A percentile compares a stretch with the other conserved stretches of the same genome.
phyloP scores from a whole-genome alignment of 768 basidiomycete genomes.

The Rhizopogon salebrosus region DNA sequence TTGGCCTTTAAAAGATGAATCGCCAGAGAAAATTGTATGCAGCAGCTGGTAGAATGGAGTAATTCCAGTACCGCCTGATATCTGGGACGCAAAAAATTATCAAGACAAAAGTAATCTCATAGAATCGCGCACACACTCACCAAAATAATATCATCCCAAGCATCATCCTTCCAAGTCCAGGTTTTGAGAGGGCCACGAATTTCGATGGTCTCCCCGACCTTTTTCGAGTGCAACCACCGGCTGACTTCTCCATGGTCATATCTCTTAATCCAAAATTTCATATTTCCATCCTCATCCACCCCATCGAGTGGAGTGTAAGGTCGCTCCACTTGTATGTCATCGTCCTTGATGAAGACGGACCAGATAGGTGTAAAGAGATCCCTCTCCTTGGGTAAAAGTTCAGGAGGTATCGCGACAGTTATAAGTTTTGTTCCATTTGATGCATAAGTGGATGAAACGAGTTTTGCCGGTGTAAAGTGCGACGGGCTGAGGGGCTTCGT shows the following conservation, averaged over 20 bases:
- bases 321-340: constrained; percentile 83
- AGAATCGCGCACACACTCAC: constrained; percentile 30
- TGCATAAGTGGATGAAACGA: constrained; percentile 47
- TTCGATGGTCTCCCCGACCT: constrained; percentile 62
- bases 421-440: constrained; percentile 62
- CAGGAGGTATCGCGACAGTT: constrained; percentile 50
- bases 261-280: constrained; percentile 78
- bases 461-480: constrained; percentile 52
- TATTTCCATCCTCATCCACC: constrained; percentile 57
- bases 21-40: constrained; percentile 41
- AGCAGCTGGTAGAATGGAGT: constrained; percentile 82
- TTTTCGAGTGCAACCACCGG: constrained; percentile 74
- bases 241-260: constrained; percentile 78
- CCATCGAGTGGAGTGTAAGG: constrained; percentile 81
- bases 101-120: background rate
- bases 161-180: constrained; percentile 49
- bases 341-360: constrained; percentile 80
- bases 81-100: constrained; percentile 35
- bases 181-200: constrained; percentile 72
- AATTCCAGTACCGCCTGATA: constrained; percentile 85
- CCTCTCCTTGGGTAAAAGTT: constrained; percentile 27
- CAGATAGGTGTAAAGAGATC: constrained; percentile 46
- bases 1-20: constrained; percentile 35
- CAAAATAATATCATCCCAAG: constrained; percentile 81
- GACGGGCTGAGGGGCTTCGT: constrained; percentile 37